Evolutionary conservation across 2,329 filamentous ascomycete species (phyloP).

Genomic region (Xylaria sp.): DNA sequence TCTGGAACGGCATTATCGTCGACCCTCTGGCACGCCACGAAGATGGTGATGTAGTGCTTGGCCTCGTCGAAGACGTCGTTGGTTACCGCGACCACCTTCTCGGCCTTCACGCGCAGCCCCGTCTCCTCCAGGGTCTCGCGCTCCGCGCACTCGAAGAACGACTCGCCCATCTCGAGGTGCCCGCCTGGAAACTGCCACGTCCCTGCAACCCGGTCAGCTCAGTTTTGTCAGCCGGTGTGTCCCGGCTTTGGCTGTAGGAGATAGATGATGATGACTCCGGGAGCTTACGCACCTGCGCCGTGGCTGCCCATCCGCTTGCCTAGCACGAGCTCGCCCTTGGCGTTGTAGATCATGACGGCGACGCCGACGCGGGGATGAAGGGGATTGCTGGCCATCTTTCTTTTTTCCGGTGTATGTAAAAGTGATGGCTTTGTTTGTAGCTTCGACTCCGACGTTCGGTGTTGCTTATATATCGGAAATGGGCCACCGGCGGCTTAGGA

Average conservation of each 20-base stretch:
- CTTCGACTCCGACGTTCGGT: not conserved
- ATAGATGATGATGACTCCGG: too few species aligned
- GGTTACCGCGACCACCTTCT: conserved; percentile 61
- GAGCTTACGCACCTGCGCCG: conserved; percentile 46
- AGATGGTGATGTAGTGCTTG: conserved; percentile 78
- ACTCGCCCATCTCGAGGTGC: conserved; percentile 72
- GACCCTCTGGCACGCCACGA: conserved; percentile 57
- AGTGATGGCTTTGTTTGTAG: not conserved
- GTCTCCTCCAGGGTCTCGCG: conserved; percentile 75
- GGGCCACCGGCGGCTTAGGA: not conserved
- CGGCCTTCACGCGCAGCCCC: conserved; percentile 56
- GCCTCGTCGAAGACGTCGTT: conserved; percentile 67
- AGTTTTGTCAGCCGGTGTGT: conserved; percentile 17
- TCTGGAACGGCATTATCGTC: conserved; percentile 53
- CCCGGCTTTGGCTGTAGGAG: not conserved
- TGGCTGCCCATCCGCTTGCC: conserved; percentile 53
- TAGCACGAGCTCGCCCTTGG: conserved; percentile 48
- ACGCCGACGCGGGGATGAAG: conserved; percentile 51
- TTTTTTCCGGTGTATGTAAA: not conserved
- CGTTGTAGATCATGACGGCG: conserved; percentile 48
- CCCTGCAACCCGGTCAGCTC: conserved; percentile 43
- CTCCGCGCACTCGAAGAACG: conserved; percentile 61
- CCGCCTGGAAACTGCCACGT: conserved; percentile 73
- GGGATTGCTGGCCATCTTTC: conserved; percentile 28
- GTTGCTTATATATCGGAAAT: not conserved